Evolutionary conservation across 2,329 filamentous ascomycete genomes (phyloP).

Genomic region (Paramyrothecium sp.): DNA sequence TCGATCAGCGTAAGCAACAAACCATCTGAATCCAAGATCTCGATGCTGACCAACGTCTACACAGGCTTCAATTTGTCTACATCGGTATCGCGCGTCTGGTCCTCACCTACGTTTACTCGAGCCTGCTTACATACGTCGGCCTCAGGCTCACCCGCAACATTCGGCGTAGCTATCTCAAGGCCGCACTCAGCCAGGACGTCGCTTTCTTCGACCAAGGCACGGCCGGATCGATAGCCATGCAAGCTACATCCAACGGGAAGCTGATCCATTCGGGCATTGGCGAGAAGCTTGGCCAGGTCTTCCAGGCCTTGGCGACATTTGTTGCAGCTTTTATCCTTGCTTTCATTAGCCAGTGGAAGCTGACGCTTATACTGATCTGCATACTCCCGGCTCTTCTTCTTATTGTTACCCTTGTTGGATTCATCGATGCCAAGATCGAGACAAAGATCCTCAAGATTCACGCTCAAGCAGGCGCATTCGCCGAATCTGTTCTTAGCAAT

Average conservation of each 20-base stretch:
- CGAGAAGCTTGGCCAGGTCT: conserved; percentile 32
- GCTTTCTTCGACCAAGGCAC: conserved; percentile 40
- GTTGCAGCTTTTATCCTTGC: conserved; percentile 33
- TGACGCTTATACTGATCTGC: conserved; percentile 32
- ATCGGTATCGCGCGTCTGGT: conserved; percentile 51
- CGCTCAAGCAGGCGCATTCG: conserved; percentile 25
- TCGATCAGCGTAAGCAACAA: background rate
- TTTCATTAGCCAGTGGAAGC: conserved; percentile 36
- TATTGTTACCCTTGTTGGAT: conserved; percentile 19
- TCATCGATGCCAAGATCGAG: conserved; percentile 21
- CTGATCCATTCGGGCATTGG: conserved; percentile 35
- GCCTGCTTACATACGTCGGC: conserved; percentile 44
- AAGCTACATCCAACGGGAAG: conserved; percentile 35
- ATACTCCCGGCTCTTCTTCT: conserved; percentile 10
- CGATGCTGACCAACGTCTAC: background rate
- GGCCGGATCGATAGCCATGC: conserved; percentile 34
- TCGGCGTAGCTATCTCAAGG: conserved; percentile 44
- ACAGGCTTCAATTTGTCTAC: conserved; percentile 54
- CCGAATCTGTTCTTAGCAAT: conserved; percentile 29
- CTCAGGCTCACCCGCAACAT: conserved; percentile 44
- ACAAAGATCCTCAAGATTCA: conserved; percentile 26
- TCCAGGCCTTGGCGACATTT: conserved; percentile 33
- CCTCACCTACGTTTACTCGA: conserved; percentile 42
- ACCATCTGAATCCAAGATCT: background rate
- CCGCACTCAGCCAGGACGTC: conserved; percentile 47